Base-by-base conservation (phyloP, 345 rosid species). In the Eutrema japonicum region DNA sequence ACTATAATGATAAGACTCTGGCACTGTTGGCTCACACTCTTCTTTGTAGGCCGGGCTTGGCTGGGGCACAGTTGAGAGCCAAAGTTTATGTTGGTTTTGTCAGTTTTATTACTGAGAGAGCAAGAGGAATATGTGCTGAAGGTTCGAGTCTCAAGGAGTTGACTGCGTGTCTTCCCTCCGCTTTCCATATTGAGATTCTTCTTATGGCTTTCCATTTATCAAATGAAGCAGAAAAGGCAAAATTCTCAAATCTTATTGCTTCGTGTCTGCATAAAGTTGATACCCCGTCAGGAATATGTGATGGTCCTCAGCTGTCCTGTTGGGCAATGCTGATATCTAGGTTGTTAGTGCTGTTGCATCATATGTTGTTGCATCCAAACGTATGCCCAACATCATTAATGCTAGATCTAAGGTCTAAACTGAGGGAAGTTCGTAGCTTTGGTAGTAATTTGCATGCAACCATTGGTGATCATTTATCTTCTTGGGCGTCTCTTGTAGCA, bases 141-240 rank as follows among this genome's bases (percentile, higher is more conserved):
- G 83, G 83, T 71, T 86, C 82, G 76, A 74, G 77, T 70, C 78
- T 84, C 72, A 84, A 81, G 83, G 96, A 88, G 64, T 70, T 95
- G 74, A 77, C 87, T 77, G 82, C 67, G 42, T 79, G 81, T 66
- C 98, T 95, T 73, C 99, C 99, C 38, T 88, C 98, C 50, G 82
- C 81, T 36, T 89, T 90, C 77, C 96, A 95, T 80, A 72, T 92
- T 78, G 96, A 95, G 87, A 87, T 95, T 82, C 94, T 95, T 73
- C 83, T 92, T 40, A 82, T 89, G 87, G 90, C 97, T 66, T 95
- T 92, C 80, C 96, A 95, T 81, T 81, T 95, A 78, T 95, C 99
- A 38, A 77, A 87, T 51, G 80, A 82, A 51, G 87, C 55, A 76
- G 98, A 95, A 77, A 95, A 85, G 88, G 82, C 75, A 57, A 67